Evolutionary conservation across 768 basidiomycete genomes (phyloP), one percentile per base, ranked within the genome.

Genomic region (Daedaleopsis sinensis): DNA sequence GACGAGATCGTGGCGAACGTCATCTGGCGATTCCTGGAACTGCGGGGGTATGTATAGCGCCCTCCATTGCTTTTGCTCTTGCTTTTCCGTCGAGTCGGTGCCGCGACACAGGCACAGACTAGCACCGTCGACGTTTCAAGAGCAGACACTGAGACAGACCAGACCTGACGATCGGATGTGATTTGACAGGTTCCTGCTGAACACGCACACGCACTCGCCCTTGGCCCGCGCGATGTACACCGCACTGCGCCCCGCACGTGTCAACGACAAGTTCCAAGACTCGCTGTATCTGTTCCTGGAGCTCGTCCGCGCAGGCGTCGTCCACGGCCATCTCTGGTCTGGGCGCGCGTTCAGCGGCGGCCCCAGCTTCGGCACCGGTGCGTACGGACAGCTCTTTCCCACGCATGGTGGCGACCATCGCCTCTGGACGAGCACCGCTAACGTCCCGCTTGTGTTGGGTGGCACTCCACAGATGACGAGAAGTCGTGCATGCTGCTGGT

Each of bases 181-280:
- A 27, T 19, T 23, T 44, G 48, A 49, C 51, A 97, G 96, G 66
- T 97, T 98, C 82, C 81, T 97, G 59, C 76, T 90, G 64, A 93
- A 92, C 72, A 84, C 89, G 5, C 96, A 98, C 76, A 87, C 84
- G 42, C 96, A 97, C 72, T 92, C 94, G 4, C 82, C 92, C 37
- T 79, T 97, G 68, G 96, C 95, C 44, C 86, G 94, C 59, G 97
- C 97, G 9, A 93, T 98, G 85, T 86, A 92, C 74, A 84, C 82
- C 27, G 93, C 93, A 16, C 80, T 96, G 71, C 84, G 86, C 66
- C 81, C 79, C 37, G 86, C 92, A 7, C 86, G 91, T 42, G 76
- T 98, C 68, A 97, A 96, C 73, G 97, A 99, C 81, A 97, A 97
- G 77, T 98, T 98, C 82, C 97, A 99, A 74, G 97, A 98, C 74